These are phyloP conservation scores for Hirsutella thompsonii DNA, from an alignment of 2,329 filamentous ascomycete species.

Conservation along the genomic window DNA sequence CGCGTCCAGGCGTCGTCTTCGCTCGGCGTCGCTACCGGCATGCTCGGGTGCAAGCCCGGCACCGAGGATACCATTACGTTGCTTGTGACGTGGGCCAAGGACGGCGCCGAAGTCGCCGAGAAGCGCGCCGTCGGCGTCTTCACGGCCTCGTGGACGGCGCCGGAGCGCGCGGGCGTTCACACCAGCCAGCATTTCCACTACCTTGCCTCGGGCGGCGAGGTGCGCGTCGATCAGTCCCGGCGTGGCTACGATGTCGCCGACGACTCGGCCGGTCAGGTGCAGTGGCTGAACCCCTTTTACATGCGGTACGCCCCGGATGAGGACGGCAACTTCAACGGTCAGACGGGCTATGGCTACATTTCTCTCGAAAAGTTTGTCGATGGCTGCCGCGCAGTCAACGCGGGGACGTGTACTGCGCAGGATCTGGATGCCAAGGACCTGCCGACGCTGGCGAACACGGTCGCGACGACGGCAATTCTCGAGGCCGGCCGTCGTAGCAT, in stretches of 20 bases:
- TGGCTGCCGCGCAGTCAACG: constrained; percentile 66
- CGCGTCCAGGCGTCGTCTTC: constrained; percentile 68
- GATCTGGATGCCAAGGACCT: constrained; percentile 70
- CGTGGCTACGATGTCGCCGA: constrained; percentile 91
- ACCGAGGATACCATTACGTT: constrained; percentile 93
- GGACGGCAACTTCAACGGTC: constrained; percentile 85
- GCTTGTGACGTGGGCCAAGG: constrained; percentile 74
- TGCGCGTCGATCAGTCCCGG: constrained; percentile 86
- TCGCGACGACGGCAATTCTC: constrained; percentile 83
- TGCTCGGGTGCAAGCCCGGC: constrained; percentile 59
- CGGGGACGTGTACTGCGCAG: constrained; percentile 56
- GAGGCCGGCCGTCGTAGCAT: constrained; percentile 76
- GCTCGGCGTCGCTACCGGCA: constrained; percentile 61
- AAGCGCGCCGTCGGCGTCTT: constrained; percentile 80
- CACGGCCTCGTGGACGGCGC: constrained; percentile 89
- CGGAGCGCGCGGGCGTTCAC: constrained; percentile 86
- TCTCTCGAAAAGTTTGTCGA: constrained; percentile 96
- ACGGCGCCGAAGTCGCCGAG: constrained; percentile 40
- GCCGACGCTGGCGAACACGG: constrained; percentile 77
- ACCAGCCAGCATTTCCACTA: constrained; percentile 97
- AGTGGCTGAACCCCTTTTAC: constrained; percentile 92
- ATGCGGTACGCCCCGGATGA: constrained; percentile 92
- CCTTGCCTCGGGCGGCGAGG: constrained; percentile 71
- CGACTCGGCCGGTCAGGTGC: constrained; percentile 54
- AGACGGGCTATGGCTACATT: constrained; percentile 85